A percentile compares a stretch with the other conserved stretches of the same genome.
These are phyloP conservation scores for Verticillium zaregamsianum DNA, from an alignment of 2,329 filamentous ascomycete species.

Conservation along the genomic window DNA sequence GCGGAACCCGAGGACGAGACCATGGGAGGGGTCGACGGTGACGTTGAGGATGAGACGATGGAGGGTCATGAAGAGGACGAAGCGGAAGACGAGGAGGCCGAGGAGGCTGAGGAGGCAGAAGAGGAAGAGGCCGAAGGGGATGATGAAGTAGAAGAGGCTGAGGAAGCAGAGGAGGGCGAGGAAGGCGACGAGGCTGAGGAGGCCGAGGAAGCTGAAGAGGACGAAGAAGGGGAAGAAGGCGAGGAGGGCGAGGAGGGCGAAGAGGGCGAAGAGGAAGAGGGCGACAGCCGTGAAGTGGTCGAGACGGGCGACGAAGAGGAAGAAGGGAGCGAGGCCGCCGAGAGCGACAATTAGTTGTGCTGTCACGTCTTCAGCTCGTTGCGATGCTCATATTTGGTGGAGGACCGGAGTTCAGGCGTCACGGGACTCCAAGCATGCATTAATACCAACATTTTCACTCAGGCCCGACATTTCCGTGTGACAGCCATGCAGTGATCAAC, in stretches of 20 bases:
- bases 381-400: no score
- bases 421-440: no score
- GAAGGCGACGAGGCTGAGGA: constrained; percentile 1
- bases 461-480: no score
- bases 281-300: constrained; percentile 15
- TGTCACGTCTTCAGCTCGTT: no score
- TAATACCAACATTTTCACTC: no score
- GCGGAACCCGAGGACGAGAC: constrained; percentile 7
- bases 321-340: not conserved
- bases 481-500: no score
- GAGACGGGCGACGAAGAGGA: constrained; percentile 1
- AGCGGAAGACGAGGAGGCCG: constrained; percentile 1
- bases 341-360: not conserved
- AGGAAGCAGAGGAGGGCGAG: not conserved
- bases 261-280: constrained; percentile 12
- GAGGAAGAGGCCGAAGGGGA: not conserved
- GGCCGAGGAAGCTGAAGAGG: not conserved
- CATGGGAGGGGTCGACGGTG: not conserved
- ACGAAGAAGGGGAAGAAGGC: constrained; percentile 8
- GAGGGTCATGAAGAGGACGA: constrained; percentile 5
- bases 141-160: not conserved
- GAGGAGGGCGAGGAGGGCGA: constrained; percentile 1
- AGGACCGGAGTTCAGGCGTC: no score
- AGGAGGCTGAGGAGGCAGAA: not conserved
- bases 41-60: not conserved